Conservation (phyloP, 2,329 filamentous ascomycete genomes). For the Arthrinium puccinioides region DNA sequence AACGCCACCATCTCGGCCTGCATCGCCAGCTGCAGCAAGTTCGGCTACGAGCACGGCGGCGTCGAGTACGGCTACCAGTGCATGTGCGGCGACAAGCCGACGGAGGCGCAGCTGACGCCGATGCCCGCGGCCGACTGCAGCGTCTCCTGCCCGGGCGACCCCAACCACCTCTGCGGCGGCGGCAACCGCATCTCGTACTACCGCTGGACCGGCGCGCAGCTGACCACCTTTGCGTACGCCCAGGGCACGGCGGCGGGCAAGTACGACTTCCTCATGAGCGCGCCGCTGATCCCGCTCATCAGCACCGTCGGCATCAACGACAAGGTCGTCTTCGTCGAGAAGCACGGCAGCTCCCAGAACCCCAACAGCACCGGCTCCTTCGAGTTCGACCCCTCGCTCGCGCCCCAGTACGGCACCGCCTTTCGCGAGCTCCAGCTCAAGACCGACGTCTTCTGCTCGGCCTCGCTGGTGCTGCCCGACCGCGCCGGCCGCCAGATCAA, state of each 20-base stretch:
- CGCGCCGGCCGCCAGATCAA: slow-evolving; percentile 51
- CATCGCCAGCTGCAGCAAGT: slow-evolving; percentile 30
- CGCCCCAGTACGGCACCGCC: slow-evolving; percentile 35
- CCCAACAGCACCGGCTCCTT: slow-evolving; percentile 52
- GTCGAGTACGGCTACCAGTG: slow-evolving; percentile 36
- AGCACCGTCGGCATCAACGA: slow-evolving; percentile 42
- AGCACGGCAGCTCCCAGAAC: slow-evolving; percentile 43
- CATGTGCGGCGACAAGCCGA: slow-evolving; percentile 27
- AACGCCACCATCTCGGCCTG: slow-evolving; percentile 34
- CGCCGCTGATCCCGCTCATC: slow-evolving; percentile 47
- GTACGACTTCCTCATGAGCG: slow-evolving; percentile 46
- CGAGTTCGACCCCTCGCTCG: slow-evolving; percentile 43
- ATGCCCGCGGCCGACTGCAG: slow-evolving; percentile 29
- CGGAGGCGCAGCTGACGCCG: slow-evolving; percentile 4
- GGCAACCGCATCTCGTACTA: slow-evolving; percentile 40
- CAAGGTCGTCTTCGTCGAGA: slow-evolving; percentile 49
- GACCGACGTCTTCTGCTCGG: slow-evolving; percentile 54
- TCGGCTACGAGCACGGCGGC: slow-evolving; percentile 34
- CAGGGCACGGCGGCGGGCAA: slow-evolving; percentile 39
- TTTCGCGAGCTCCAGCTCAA: slow-evolving; percentile 48
- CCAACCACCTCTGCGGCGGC: slow-evolving; percentile 29
- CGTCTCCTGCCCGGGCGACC: slow-evolving; percentile 25
- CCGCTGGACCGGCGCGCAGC: slow-evolving; percentile 33
- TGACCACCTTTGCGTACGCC: slow-evolving; percentile 44
- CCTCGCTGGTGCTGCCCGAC: slow-evolving; percentile 49